These are phyloP conservation scores for Neocallimastix lanati DNA, from an alignment of 192 early-diverging fungal genomes.

Conservation along the genomic window DNA sequence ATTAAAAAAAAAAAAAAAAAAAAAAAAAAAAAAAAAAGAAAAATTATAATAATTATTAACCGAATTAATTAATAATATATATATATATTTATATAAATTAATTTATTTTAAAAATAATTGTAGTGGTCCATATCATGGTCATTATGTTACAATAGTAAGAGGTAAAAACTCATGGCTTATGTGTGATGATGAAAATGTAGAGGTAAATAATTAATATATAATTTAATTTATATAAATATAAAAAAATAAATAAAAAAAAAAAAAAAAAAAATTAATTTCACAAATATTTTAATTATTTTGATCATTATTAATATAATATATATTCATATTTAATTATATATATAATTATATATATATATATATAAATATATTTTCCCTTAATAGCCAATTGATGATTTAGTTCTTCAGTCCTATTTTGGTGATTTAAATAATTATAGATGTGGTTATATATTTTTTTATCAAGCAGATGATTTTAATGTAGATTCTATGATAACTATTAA, in stretches of 20 bases:
- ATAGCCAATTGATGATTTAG: conserved; percentile 49
- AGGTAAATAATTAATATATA: no score
- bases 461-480: conserved; percentile 12
- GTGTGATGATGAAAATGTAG: conserved; percentile 94
- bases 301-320: no score
- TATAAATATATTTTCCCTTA: not conserved
- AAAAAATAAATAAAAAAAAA: no score
- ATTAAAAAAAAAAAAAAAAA: no score
- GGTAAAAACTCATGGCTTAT: conserved; percentile 65
- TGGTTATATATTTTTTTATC: conserved; percentile 67
- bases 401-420: conserved; percentile 65
- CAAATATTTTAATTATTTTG: no score
- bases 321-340: not conserved
- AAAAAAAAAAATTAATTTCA: no score
- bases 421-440: conserved; percentile 53
- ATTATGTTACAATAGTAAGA: conserved; percentile 86
- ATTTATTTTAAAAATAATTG: not conserved
- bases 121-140: conserved; percentile 84
- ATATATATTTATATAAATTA: no score
- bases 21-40: no score
- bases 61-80: no score
- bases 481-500: not conserved
- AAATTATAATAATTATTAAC: no score
- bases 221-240: no score
- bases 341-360: not conserved